phyloP scores from a whole-genome alignment of 192 early-diverging fungal genomes.

The Pilobolus umbonatus region DNA sequence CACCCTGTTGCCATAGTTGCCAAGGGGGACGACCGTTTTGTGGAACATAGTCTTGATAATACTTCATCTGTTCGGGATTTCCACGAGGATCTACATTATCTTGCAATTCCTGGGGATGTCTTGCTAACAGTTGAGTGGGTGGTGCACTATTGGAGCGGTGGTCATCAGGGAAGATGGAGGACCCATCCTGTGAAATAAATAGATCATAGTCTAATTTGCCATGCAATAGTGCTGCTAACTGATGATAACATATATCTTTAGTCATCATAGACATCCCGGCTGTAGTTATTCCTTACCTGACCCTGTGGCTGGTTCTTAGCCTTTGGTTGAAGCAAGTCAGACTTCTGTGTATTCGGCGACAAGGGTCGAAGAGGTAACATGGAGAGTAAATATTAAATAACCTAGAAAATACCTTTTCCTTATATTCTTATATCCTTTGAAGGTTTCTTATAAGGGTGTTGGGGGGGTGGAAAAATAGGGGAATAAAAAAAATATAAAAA shows the following conservation, averaged over 20 bases:
- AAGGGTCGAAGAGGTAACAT: conserved; percentile 21
- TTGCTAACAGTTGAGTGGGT: conserved; percentile 39
- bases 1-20: conserved; percentile 18
- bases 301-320: conserved; percentile 65
- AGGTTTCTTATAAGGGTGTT: background rate
- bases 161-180: conserved; percentile 38
- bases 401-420: background rate
- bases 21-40: conserved; percentile 10
- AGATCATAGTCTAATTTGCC: conserved; percentile 44
- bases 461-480: background rate
- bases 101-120: background rate
- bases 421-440: background rate
- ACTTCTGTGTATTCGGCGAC: conserved; percentile 18
- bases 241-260: background rate
- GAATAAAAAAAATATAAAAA: background rate
- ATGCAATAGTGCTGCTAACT: conserved; percentile 46
- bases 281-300: conserved; percentile 12
- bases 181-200: conserved; percentile 3
- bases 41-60: background rate
- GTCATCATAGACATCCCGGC: background rate
- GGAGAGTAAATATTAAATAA: conserved; percentile 3
- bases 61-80: conserved; percentile 4
- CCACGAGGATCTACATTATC: conserved; percentile 1
- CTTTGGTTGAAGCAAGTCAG: conserved; percentile 57
- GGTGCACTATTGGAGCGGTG: conserved; percentile 71